phyloP scores from a whole-genome alignment of 805 yeast genomes.

The Grigorovia jiainica region DNA sequence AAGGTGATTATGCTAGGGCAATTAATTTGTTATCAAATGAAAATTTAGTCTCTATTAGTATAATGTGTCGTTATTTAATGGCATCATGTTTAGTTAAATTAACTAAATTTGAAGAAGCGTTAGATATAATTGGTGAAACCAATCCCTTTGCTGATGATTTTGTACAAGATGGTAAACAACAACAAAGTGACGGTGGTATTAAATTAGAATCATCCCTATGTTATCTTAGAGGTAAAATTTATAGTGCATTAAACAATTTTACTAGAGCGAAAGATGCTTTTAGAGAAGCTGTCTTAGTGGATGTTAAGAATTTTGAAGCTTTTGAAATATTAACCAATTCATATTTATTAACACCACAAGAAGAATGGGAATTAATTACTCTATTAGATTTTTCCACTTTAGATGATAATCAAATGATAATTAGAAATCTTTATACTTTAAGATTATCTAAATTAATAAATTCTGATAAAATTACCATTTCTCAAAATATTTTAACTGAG shows the following conservation, averaged over 20 bases:
- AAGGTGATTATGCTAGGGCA: conserved; percentile 72
- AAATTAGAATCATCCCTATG: conserved; percentile 82
- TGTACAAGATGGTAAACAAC: conserved; percentile 4
- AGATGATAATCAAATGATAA: conserved; percentile 72
- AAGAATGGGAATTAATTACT: conserved; percentile 74
- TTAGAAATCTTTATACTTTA: conserved; percentile 67
- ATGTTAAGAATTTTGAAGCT: conserved; percentile 89
- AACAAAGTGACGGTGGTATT: conserved; percentile 61
- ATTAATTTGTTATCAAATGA: conserved; percentile 46
- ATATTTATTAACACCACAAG: conserved; percentile 69
- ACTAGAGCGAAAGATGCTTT: conserved; percentile 80
- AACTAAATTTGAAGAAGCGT: conserved; percentile 79
- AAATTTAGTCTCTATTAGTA: conserved; percentile 39
- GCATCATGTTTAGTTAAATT: conserved; percentile 65
- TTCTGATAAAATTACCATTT: conserved; percentile 48
- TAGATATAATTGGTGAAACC: conserved; percentile 73
- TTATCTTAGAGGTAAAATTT: conserved; percentile 73
- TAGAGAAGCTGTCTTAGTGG: conserved; percentile 77
- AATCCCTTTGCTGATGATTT: conserved; percentile 51
- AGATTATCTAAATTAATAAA: conserved; percentile 65
- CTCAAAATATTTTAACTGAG: conserved; percentile 54
- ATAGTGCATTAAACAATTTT: conserved; percentile 72
- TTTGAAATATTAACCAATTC: conserved; percentile 67
- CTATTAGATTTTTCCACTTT: conserved; percentile 49
- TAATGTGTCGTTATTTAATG: conserved; percentile 72